These are phyloP conservation scores for Penicillium herquei DNA, from an alignment of 495 filamentous ascomycete species.

Conservation along the genomic window DNA sequence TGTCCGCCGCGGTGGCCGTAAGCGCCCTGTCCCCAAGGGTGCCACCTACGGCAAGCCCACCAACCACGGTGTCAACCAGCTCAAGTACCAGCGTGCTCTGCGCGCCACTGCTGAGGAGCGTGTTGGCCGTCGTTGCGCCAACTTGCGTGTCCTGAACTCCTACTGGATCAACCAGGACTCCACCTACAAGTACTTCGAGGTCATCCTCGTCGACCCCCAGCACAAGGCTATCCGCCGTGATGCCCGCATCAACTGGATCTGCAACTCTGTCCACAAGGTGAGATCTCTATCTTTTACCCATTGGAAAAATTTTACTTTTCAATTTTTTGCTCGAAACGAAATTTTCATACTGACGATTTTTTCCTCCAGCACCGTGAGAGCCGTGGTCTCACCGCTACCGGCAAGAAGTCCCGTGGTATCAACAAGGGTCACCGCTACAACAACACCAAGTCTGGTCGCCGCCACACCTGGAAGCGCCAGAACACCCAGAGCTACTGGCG, in stretches of 20 bases:
- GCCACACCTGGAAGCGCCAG: conserved; percentile 99
- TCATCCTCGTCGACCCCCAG: conserved; percentile 99
- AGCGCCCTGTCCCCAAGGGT: conserved; percentile 94
- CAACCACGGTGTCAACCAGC: conserved; percentile 99
- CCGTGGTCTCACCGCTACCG: conserved; percentile 93
- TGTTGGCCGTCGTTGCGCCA: conserved; percentile 97
- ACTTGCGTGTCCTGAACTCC: conserved; percentile 97
- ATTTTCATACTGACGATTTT: conserved; percentile 21
- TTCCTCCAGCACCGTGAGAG: conserved; percentile 78
- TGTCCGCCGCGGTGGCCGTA: conserved; percentile 95
- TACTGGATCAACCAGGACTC: conserved; percentile 99
- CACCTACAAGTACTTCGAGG: conserved; percentile 99
- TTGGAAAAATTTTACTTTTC: not conserved
- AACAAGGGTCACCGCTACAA: conserved; percentile 98
- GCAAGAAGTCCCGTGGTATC: conserved; percentile 98
- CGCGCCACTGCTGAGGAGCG: conserved; percentile 97
- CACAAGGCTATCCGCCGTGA: conserved; percentile 99
- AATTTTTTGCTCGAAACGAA: not conserved
- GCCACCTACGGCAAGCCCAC: conserved; percentile 99
- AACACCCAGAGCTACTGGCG: conserved; percentile 96
- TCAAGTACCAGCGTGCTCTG: conserved; percentile 99
- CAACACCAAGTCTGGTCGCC: conserved; percentile 90
- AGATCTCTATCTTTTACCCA: conserved; percentile 18
- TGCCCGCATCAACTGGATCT: conserved; percentile 99
- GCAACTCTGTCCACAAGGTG: conserved; percentile 96